A percentile compares a stretch with the other conserved stretches of the same genome.
Evolutionary conservation across 2,329 filamentous ascomycete genomes (phyloP).

Genomic region (Bipolaris bicolor): DNA sequence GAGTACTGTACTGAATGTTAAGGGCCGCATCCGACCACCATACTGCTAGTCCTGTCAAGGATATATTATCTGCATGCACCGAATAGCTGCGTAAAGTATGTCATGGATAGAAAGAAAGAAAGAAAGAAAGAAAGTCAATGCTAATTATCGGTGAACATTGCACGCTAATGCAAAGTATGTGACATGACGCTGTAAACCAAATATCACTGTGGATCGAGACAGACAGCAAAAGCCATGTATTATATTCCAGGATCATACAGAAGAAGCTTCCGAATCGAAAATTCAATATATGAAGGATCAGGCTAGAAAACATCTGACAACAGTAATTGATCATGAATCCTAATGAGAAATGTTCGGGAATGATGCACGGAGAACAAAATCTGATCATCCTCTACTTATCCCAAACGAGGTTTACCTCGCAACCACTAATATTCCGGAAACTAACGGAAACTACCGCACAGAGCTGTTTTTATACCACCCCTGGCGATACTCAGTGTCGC

Average conservation of each 20-base stretch:
- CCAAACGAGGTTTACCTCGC: too few species aligned
- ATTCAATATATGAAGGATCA: too few species aligned
- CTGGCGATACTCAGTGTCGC: neutral
- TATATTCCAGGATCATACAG: neutral
- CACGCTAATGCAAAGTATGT: neutral
- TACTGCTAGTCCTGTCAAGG: neutral
- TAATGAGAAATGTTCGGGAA: too few species aligned
- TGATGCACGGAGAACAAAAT: too few species aligned
- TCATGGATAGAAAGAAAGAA: neutral
- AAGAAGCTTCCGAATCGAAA: too few species aligned
- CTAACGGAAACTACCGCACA: neutral
- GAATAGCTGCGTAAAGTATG: neutral
- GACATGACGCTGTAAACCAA: neutral
- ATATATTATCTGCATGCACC: neutral
- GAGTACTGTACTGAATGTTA: too few species aligned
- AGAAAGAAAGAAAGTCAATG: neutral
- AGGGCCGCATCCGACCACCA: too few species aligned
- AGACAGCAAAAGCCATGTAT: neutral
- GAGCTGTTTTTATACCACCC: neutral
- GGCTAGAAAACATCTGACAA: too few species aligned
- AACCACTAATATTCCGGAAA: neutral
- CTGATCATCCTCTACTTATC: too few species aligned
- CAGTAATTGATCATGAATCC: too few species aligned
- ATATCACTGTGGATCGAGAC: neutral
- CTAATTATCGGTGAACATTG: neutral